phyloP scores from a whole-genome alignment of 2,329 filamentous ascomycete species.

The Cercospora canescens region DNA sequence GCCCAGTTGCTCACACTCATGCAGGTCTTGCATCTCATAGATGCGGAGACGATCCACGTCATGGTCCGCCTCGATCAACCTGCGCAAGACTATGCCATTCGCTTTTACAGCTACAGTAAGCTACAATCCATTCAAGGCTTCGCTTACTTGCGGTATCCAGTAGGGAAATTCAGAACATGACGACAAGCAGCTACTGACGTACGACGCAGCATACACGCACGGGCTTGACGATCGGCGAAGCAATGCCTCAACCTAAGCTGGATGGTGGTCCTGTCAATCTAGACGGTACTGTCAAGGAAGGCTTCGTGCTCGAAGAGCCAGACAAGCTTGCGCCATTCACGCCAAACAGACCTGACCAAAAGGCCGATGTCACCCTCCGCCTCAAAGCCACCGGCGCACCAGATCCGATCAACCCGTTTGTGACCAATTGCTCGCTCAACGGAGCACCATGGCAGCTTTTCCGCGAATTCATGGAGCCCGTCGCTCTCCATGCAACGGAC shows the following conservation, averaged over 20 bases:
- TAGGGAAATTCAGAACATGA: neutral
- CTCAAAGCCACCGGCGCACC: constrained; percentile 23
- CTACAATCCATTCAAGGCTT: constrained; percentile 22
- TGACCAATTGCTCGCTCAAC: constrained; percentile 27
- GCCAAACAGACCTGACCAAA: constrained; percentile 4
- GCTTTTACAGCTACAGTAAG: constrained; percentile 21
- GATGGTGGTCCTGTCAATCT: constrained; percentile 15
- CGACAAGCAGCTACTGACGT: neutral
- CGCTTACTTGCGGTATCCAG: constrained; percentile 21
- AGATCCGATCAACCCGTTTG: constrained; percentile 22
- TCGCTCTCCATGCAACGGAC: constrained; percentile 12
- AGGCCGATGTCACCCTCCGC: constrained; percentile 19
- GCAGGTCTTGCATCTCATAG: constrained; percentile 17
- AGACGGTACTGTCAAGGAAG: constrained; percentile 17
- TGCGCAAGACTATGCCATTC: constrained; percentile 21
- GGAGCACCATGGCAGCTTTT: constrained; percentile 25
- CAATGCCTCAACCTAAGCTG: constrained; percentile 19
- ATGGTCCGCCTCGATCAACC: constrained; percentile 21
- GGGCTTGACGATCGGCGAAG: constrained; percentile 14
- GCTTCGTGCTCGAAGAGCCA: constrained; percentile 6
- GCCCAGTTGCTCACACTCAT: neutral
- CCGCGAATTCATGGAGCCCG: constrained; percentile 19
- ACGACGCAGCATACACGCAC: constrained; percentile 2
- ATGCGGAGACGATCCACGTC: constrained; percentile 20
- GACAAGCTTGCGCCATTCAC: constrained; percentile 16